Evolutionary conservation across 2,329 filamentous ascomycete species (phyloP), one percentile per base, ranked within the genome.

Genomic region (Colletotrichum sp.): DNA sequence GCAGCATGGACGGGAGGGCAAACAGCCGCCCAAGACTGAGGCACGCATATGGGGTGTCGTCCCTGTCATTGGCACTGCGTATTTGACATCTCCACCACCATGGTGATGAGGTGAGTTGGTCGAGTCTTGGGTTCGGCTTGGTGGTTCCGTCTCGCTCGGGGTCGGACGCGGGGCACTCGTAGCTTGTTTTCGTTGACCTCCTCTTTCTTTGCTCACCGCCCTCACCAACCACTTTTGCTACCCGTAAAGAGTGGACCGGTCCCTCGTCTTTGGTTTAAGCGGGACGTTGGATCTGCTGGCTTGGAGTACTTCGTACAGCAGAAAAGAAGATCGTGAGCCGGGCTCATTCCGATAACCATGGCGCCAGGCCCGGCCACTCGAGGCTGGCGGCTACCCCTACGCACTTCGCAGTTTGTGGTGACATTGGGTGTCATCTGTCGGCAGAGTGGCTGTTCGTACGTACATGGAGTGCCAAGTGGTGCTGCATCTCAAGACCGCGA

Each of bases 151-250:
- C 34, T 74, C 43, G 73, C 59, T 76, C 64, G 34, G 57, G 73
- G 24, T 60, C 36, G 57, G 64, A 68, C 70, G 64, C 64, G 64
- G 64, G 64, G 73, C 73, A 65, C 26, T 72, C 28, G 55, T 34
- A 67, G 55, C 69, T 39, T 52, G 43, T 24, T 52, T 48, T 48
- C 39, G 18, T 48, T 59, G 36, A 34, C 66, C 34, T 70, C 26
- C 57, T 36, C 32, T 43, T 68, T 60, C 34, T 32, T 32, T 12
- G 60, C 48, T 75, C 73, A 75, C 73, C 70, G 73, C 73, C 71
- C 73, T 75, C 70, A 63, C 34, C 34, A 59, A 64, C 70, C 70
- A 72, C 57, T 75, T 63, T 63, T 76, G 64, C 61, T 73, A 64
- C 48, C 70, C 59, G 65, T 76, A 61, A 69, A 76, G 6, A 39